phyloP scores from a whole-genome alignment of 495 filamentous ascomycete genomes.

The Xylaria telfairii region DNA sequence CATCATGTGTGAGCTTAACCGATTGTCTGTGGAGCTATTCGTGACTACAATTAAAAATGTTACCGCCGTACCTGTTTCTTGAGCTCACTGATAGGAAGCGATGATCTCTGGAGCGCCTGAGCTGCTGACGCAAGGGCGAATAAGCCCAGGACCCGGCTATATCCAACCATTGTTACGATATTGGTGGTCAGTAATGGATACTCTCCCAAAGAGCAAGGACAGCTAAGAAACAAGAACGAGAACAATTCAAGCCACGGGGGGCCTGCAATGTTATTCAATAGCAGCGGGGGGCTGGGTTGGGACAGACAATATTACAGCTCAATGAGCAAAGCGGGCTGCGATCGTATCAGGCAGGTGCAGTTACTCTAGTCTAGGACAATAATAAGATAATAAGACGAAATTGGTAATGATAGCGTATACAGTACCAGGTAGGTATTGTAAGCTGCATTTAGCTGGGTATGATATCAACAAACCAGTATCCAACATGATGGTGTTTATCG shows the following conservation, averaged over 20 bases:
- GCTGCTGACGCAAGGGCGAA: constrained; percentile 25
- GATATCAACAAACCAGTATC: constrained; percentile 15
- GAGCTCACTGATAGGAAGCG: constrained; percentile 27
- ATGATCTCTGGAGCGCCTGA: constrained; percentile 25
- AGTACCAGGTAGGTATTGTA: background rate
- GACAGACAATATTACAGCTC: constrained; percentile 5
- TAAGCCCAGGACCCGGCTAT: constrained; percentile 15
- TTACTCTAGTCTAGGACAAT: background rate
- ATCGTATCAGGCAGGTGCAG: constrained; percentile 22
- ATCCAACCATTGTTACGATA: constrained; percentile 25
- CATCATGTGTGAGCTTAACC: constrained; percentile 10
- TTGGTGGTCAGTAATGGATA: constrained; percentile 15
- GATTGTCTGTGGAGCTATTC: background rate
- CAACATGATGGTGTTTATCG: constrained; percentile 10
- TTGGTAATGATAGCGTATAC: background rate
- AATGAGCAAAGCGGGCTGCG: background rate
- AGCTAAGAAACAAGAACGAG: constrained; percentile 11
- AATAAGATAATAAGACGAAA: constrained; percentile 5
- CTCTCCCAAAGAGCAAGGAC: constrained; percentile 10
- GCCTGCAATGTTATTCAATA: constrained; percentile 6
- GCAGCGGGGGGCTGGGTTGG: background rate
- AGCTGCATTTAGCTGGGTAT: constrained; percentile 15
- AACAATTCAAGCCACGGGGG: background rate
- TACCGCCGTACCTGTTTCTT: constrained; percentile 25
- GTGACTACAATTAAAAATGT: background rate